phyloP scores from a whole-genome alignment of 2,329 filamentous ascomycete species.

The Chlorencoelia australis region DNA sequence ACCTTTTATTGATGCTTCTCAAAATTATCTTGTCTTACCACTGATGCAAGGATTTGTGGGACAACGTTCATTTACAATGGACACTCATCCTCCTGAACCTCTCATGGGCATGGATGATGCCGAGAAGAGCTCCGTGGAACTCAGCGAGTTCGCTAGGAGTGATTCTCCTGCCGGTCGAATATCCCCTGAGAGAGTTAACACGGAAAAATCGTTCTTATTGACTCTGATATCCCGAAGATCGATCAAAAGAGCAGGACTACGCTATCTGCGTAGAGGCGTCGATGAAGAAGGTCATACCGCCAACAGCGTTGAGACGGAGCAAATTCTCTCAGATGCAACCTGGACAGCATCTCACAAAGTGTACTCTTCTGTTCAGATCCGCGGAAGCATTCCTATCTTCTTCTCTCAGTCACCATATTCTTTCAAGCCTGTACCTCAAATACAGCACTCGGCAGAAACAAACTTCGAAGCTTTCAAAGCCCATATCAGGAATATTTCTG shows the following conservation, averaged over 20 bases:
- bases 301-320: constrained; percentile 91
- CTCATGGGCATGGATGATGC: constrained; percentile 40
- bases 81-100: constrained; percentile 39
- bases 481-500: constrained; percentile 63
- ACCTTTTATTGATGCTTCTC: constrained; percentile 65
- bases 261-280: constrained; percentile 82
- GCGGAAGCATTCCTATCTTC: constrained; percentile 88
- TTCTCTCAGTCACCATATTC: constrained; percentile 94
- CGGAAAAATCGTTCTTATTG: constrained; percentile 40
- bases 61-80: constrained; percentile 69
- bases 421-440: constrained; percentile 73
- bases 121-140: constrained; percentile 31
- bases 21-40: constrained; percentile 64
- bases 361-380: constrained; percentile 77
- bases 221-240: constrained; percentile 88
- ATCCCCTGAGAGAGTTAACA: constrained; percentile 8
- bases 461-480: constrained; percentile 70
- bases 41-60: constrained; percentile 92
- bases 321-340: constrained; percentile 65
- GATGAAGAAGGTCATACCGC: constrained; percentile 84
- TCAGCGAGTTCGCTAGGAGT: constrained; percentile 30
- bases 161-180: constrained; percentile 9
- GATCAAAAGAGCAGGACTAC: constrained; percentile 72
- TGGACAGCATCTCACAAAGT: constrained; percentile 54
- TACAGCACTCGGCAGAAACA: constrained; percentile 69